Conservation (phyloP, 2,329 filamentous ascomycete genomes). For the Hypoxylon sp. region DNA sequence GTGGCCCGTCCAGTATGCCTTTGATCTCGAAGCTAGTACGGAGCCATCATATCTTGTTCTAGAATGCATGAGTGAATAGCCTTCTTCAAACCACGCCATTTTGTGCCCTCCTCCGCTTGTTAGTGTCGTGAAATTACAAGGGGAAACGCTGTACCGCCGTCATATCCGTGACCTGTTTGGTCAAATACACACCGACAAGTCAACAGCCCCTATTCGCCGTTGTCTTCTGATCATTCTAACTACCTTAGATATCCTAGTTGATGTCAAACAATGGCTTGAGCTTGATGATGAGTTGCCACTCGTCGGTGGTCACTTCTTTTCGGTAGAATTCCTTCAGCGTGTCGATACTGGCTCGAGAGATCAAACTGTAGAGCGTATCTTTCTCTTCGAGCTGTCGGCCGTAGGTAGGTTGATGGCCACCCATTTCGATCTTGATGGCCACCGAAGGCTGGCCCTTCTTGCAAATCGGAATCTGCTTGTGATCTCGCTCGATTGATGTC, state of each 20-base stretch:
- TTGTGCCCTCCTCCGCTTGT: conserved; percentile 1
- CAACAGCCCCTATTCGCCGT: neutral
- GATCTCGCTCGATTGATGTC: conserved; percentile 96
- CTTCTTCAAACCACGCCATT: conserved; percentile 18
- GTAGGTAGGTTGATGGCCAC: conserved; percentile 91
- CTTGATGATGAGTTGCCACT: conserved; percentile 96
- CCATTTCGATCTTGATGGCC: conserved; percentile 97
- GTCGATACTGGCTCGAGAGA: conserved; percentile 91
- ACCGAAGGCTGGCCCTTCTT: conserved; percentile 98
- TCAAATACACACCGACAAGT: conserved; percentile 12
- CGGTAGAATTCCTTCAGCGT: conserved; percentile 97
- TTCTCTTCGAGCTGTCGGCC: conserved; percentile 95
- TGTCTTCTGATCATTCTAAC: neutral
- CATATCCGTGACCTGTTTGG: conserved; percentile 6
- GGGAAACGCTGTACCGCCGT: conserved; percentile 9
- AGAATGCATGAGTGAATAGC: conserved; percentile 14
- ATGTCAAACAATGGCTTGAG: conserved; percentile 96
- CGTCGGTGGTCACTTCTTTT: conserved; percentile 72
- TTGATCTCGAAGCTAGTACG: neutral
- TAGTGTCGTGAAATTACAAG: conserved; percentile 24
- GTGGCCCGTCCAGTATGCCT: neutral
- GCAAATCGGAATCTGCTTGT: conserved; percentile 92
- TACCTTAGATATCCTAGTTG: conserved; percentile 76
- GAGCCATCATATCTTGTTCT: neutral
- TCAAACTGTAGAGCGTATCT: conserved; percentile 88